Evolutionary conservation across 305 asterid species (phyloP).

Genomic region (Fraxinus platypoda): DNA sequence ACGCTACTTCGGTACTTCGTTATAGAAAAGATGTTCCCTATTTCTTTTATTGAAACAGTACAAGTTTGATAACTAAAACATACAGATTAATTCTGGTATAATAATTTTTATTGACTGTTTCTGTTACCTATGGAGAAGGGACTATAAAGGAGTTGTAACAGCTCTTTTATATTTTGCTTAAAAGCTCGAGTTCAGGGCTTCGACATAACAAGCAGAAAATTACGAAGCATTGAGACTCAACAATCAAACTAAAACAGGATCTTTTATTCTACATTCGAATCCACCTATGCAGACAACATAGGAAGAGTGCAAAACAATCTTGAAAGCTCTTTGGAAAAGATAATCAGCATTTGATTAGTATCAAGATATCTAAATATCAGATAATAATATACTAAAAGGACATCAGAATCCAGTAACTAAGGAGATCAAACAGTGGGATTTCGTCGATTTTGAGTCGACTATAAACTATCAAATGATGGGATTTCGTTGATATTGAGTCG

Average conservation of each 20-base stretch:
- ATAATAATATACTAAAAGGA: background rate
- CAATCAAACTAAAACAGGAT: background rate
- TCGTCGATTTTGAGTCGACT: background rate
- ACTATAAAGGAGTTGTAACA: background rate
- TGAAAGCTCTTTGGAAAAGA: constrained; percentile 14
- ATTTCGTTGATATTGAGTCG: background rate
- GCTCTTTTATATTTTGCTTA: background rate
- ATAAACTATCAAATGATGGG: background rate
- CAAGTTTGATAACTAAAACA: background rate
- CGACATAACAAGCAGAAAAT: background rate
- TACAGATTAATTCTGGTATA: background rate
- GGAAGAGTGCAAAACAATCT: constrained; percentile 7
- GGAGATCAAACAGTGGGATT: background rate
- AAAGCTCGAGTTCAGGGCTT: background rate
- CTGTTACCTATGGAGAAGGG: background rate
- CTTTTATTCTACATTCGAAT: background rate
- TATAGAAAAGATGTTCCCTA: background rate
- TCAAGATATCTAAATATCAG: constrained; percentile 18
- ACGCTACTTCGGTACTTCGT: background rate
- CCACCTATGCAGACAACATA: background rate
- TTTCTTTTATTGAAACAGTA: background rate
- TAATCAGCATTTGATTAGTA: constrained; percentile 9
- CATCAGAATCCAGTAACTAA: background rate
- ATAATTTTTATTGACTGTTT: too few relatives aligned
- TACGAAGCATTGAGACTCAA: constrained; percentile 2